Conservation (phyloP, 148 eudicot species). For the Rhododendron ferrugineum region DNA sequence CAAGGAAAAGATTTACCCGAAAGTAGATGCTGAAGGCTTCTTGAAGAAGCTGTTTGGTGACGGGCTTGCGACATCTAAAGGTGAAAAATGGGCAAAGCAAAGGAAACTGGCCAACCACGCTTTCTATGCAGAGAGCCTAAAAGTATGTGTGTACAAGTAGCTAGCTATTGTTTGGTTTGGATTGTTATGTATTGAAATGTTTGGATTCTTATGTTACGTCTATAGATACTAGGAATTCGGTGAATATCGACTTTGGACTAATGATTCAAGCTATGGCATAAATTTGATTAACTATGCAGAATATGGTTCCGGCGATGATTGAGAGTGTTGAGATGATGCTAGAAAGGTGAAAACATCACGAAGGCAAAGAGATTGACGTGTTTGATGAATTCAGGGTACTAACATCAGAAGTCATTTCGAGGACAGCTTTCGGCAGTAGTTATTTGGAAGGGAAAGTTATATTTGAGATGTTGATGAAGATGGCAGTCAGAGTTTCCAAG, state of each 20-base stretch:
- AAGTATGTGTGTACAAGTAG: background rate
- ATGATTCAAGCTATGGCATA: background rate
- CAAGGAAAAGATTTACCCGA: background rate
- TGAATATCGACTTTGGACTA: no score
- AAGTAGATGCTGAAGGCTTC: background rate
- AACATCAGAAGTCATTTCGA: constrained; percentile 1
- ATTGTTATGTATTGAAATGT: no score
- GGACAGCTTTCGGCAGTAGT: constrained; percentile 26
- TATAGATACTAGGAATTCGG: no score
- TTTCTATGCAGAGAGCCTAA: constrained; percentile 18
- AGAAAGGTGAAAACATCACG: constrained; percentile 12
- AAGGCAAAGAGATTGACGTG: constrained; percentile 19
- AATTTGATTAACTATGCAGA: background rate
- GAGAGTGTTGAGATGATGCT: constrained; percentile 20
- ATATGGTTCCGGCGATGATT: constrained; percentile 23
- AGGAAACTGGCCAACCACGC: constrained; percentile 23
- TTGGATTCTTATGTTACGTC: no score
- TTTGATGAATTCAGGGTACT: constrained; percentile 12
- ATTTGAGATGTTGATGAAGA: constrained; percentile 13
- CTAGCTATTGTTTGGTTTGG: no score
- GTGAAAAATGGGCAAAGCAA: constrained; percentile 20
- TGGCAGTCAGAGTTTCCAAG: background rate
- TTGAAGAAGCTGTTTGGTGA: background rate
- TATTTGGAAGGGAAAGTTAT: constrained; percentile 13
- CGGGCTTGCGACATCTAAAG: background rate